Evolutionary conservation across 139 green algal species (phyloP), one percentile per base, ranked within the genome.

Genomic region (Micractinium sp.): DNA sequence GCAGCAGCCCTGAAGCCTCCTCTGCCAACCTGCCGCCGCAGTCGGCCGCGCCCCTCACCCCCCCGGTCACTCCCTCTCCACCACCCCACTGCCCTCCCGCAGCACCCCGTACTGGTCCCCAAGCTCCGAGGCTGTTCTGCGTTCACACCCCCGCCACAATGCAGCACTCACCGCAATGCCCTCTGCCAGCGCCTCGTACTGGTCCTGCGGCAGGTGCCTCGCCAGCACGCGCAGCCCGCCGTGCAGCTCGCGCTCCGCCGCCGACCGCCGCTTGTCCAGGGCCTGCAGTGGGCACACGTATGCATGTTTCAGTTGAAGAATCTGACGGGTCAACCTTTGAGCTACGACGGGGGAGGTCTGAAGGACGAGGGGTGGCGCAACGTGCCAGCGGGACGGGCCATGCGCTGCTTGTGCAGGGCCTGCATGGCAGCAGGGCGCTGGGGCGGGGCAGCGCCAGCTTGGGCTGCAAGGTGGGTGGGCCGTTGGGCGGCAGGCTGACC

Each of bases 141-240:
- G n/a, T n/a, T n/a, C n/a, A n/a, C n/a, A n/a, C n/a, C n/a, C n/a
- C n/a, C n/a, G n/a, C n/a, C n/a, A n/a, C n/a, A n/a, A n/a, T n/a
- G n/a, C n/a, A n/a, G n/a, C 71, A 71, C 86, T 41, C 87, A 90
- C 87, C 79, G 83, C 74, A n/a, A 93, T 71, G 3, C 97, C 97
- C 71, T 98, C 95, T 63, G 96, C 92, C 66, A 99, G 80, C 69
- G 93, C 93, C 77, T 99, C 96, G 82, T 97, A 96, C 78, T 96
- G 95, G 2, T 91, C 93, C 20, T 92, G 92, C 2, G 91, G 87
- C 81, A 92, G 82, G 81, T 97, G 99, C 18, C 96, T 86, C 20
- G 96, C 96, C 91, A 99, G 96, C 66, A 97, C 96, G 2, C 97
- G 93, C 89, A 98, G 87, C 74, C 87, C 89, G 12, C 93, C 93